Evolutionary conservation across 1,139 yeast species (phyloP), one percentile per base, ranked within the genome.

Genomic region (Starmera stellimalicola): DNA sequence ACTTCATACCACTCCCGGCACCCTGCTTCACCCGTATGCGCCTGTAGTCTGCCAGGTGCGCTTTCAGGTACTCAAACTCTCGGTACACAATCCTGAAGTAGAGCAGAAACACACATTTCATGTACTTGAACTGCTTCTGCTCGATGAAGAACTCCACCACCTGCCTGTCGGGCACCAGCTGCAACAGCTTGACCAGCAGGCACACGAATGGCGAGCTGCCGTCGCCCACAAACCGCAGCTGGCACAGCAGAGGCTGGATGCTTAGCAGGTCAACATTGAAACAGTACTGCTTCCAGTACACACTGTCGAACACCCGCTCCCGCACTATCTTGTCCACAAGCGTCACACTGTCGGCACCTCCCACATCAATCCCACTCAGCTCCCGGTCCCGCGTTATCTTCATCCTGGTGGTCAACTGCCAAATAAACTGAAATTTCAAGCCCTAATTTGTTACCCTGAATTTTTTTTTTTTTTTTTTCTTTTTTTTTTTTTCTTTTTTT

Each of bases 291-390:
- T 75, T 73, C 63, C 74, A 77, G 47, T 73, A 77, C 2, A 73
- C 48, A 1, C 77, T 68, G 44, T 76, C 83, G 33, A 69, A 68
- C 4, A 76, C 70, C 24, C 77, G 55, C 42, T 75, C 80, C 38
- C 82, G 55, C 15, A 72, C 57, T 31, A 77, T 77, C 34, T 77
- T 72, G 47, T 76, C 83, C 5, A 76, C 52, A n/a, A 74, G 50
- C 30, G 63, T 50, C 1, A 73, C 70, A 23, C 74, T 66, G 45
- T 73, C 72, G 14, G 61, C 48, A 0, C 66, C 65, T 29, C 59
- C 63, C 14, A 58, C 43, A 19, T 45, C 47, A 14, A 42, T 40
- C 6, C 35, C 38, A 0, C 58, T 55, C 11, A 62, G 36, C 2
- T 64, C 65, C 32, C 67, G 44, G 33, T 63, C 68, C 6, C 36